These are phyloP conservation scores for Stemphylium vesicarium DNA, from an alignment of 2,329 filamentous ascomycete genomes.

Conservation along the genomic window DNA sequence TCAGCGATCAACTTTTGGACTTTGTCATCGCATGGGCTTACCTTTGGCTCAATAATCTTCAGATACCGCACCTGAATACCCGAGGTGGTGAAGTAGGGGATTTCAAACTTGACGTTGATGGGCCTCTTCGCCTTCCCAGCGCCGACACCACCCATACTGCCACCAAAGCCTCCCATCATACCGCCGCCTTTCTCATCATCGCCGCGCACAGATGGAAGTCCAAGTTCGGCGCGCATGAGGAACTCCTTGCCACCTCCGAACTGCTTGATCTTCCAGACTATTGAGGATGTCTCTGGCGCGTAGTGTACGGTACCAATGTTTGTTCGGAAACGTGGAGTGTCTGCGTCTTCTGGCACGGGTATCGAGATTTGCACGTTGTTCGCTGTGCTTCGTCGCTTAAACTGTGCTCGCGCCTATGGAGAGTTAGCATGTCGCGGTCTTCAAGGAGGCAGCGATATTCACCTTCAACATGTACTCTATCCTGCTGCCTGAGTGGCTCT, in stretches of 20 bases:
- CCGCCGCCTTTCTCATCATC: constrained; percentile 95
- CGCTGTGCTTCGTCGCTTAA: constrained; percentile 95
- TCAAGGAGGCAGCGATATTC: neutral
- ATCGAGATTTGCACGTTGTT: constrained; percentile 99
- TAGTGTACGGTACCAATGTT: constrained; percentile 98
- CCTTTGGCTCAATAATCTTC: constrained; percentile 99
- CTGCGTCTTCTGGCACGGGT: constrained; percentile 95
- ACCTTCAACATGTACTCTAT: constrained; percentile 99
- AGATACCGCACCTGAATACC: constrained; percentile 98
- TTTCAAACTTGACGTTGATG: constrained; percentile 99
- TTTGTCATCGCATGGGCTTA: constrained; percentile 53
- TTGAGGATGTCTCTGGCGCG: constrained; percentile 94
- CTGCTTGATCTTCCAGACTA: constrained; percentile 99
- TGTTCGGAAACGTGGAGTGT: constrained; percentile 93
- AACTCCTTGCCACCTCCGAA: constrained; percentile 99
- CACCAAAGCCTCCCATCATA: constrained; percentile 97
- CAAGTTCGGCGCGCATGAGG: constrained; percentile 95
- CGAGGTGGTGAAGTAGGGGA: constrained; percentile 99
- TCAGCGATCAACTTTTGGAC: constrained; percentile 1
- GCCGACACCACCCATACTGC: constrained; percentile 90
- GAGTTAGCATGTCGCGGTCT: constrained; percentile 7
- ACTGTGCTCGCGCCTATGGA: constrained; percentile 81
- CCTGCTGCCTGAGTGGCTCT: constrained; percentile 90
- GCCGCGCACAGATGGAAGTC: constrained; percentile 89
- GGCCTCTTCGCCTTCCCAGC: constrained; percentile 88